Evolutionary conservation across 192 early-diverging fungal species (phyloP).

Genomic region (Dispira parvispora): DNA sequence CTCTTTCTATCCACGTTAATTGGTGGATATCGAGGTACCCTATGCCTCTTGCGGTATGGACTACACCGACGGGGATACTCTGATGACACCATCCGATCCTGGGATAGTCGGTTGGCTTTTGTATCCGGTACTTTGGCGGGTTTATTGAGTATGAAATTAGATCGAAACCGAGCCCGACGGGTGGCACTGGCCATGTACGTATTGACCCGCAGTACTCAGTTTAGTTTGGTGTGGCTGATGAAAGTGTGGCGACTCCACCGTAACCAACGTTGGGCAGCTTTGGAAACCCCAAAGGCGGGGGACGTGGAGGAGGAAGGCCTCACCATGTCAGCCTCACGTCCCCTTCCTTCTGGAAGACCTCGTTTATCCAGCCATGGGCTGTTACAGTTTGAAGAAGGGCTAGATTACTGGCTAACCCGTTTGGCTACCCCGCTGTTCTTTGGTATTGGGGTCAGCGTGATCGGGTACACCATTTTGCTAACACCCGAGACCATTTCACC

Average conservation of each 20-base stretch:
- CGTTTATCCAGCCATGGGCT: too few species aligned
- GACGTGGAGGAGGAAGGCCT: neutral
- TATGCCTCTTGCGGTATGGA: conserved; percentile 28
- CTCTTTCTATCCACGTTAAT: conserved; percentile 45
- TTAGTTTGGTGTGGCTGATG: conserved; percentile 41
- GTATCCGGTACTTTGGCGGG: conserved; percentile 45
- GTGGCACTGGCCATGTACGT: conserved; percentile 46
- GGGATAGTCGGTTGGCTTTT: conserved; percentile 41
- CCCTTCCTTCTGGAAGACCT: too few species aligned
- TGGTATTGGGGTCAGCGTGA: conserved; percentile 28
- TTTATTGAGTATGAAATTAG: conserved; percentile 35
- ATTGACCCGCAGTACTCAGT: conserved; percentile 43
- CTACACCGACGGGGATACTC: conserved; percentile 22
- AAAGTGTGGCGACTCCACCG: conserved; percentile 32
- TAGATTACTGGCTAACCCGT: conserved; percentile 21
- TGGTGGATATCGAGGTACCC: conserved; percentile 41
- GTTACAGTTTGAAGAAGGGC: conserved; percentile 29
- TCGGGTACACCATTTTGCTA: conserved; percentile 33
- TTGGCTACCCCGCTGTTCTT: conserved; percentile 29
- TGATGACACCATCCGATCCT: conserved; percentile 16
- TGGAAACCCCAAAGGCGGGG: neutral
- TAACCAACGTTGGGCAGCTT: conserved; percentile 12
- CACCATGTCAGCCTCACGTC: too few species aligned
- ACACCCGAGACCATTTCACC: conserved; percentile 35
- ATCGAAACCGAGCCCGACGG: conserved; percentile 37